Base-by-base conservation (phyloP, 2,329 filamentous ascomycete species). In the Chaetomium olivaceum region DNA sequence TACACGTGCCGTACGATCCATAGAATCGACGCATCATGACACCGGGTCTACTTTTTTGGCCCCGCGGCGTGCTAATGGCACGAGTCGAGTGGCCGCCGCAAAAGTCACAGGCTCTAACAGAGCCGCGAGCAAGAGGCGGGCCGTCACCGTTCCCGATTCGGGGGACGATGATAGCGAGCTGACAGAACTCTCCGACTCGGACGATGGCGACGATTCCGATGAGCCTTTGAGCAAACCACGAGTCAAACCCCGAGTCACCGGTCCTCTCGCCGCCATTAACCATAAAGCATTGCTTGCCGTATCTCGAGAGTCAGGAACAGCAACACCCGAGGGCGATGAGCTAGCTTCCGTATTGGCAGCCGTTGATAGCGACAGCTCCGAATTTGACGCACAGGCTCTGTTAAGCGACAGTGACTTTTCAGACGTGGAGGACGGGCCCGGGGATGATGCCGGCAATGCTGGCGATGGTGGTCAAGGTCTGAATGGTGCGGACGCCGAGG, bases 401-500 rank as follows among this genome's bases (percentile, higher is more conserved):
- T 21, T 62, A 11, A 58, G 63, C n/a, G 65, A 66, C 25, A 59
- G 64, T 54, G 61, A 12, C 29, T n/a, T 21, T 31, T 51, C 50
- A 8, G 67, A 62, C 14, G 14, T 43, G 29, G 63, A 65, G 33
- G 21, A 59, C 12, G 62, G 36, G 25, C 62, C 21, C 23, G 67
- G 50, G 39, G 21, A 59, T 21, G 64, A 43, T 46, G 61, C 21
- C 25, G 67, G 25, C 33, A 31, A 61, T 39, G 63, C 43, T 33
- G 67, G 36, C 33, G 48, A 61, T 43, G 64, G 46, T 36, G 29
- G 31, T 46, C 27, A 31, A 36, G 77, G 76, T 36, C 73, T 81
- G 16, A n/a, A 43, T 69, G 67, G 72, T 54, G 74, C 76, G 2
- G 76, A 80, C n/a, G 74, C 74, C 1, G 76, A 78, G 9, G 74